Evolutionary conservation across 345 rosid genomes (phyloP), one percentile per base, ranked within the genome.

Genomic region (Hibiscus trionum): DNA sequence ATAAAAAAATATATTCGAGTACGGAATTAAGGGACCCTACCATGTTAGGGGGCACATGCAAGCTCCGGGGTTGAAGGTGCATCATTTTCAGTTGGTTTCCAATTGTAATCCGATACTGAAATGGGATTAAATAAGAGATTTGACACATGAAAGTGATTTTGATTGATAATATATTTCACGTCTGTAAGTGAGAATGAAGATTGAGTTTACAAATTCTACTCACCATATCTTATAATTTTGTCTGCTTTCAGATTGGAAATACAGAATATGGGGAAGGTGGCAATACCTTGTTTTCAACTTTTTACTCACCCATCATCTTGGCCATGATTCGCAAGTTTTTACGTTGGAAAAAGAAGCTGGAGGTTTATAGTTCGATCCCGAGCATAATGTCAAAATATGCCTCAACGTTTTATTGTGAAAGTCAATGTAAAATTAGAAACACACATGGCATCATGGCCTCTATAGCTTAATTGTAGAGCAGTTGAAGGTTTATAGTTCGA

Each of bases 401-500:
- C 24, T 21, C 24, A 21, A 21, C 24, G 24, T 21, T 21, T 21
- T 1, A 21, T 21, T 21, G 24, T 21, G 46, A 8, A 42, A 12
- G 2, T 64, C 10, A 19, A 11, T 42, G n/a, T 64, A 2, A 11
- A 49, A 49, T 14, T 10, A 11, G 3, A 46, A 31, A 4, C 31
- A 2, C 35, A 4, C 35, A 31, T 12, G 4, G 8, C 3, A 4
- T 16, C 2, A 16, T 4, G 7, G 88, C 86, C 84, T 80, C 49
- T 81, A 78, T 85, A 76, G 86, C 85, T 88, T 87, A 88, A 88
- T 86, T 88, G 93, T 86, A 82, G 90, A 88, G 93, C 87, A 86
- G 86, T 93, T 86, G 96, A 78, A 90, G 93, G 93, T 86, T 84
- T 84, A 78, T 72, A 82, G 87, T 88, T 90, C 88, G 88, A 86